These are phyloP conservation scores for Odonthalia washingtoniensis DNA, from an alignment of 31 red algal species.

Conservation along the genomic window DNA sequence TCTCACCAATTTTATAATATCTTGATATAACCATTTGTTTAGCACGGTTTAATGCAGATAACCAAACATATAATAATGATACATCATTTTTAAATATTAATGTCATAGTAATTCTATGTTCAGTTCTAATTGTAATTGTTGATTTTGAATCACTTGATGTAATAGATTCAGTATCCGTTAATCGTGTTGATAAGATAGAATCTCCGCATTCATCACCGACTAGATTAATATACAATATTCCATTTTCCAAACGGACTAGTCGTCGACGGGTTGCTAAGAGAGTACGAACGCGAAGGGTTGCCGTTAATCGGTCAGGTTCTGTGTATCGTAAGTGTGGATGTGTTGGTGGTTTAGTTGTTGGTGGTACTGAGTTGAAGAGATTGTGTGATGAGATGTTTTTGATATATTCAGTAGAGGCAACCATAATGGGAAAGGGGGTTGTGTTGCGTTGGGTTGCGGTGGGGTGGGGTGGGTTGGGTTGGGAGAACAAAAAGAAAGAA, in stretches of 20 bases:
- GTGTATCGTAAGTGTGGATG: conserved; percentile 41
- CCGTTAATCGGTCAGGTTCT: conserved; percentile 29
- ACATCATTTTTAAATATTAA: conserved; percentile 56
- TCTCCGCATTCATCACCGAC: conserved; percentile 56
- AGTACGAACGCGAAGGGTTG: conserved; percentile 31
- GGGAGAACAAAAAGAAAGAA: no score
- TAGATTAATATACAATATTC: conserved; percentile 46
- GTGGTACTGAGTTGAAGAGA: not conserved
- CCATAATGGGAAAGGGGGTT: no score
- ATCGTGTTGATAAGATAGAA: conserved; percentile 15
- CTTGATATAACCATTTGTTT: not conserved
- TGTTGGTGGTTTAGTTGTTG: not conserved
- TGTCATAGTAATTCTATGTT: conserved; percentile 24
- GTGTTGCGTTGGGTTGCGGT: no score
- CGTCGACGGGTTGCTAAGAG: conserved; percentile 55
- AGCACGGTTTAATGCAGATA: conserved; percentile 27
- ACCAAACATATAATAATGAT: conserved; percentile 47
- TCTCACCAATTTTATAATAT: conserved; percentile 45
- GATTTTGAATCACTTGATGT: not conserved
- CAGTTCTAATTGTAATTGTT: conserved; percentile 35
- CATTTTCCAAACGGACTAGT: conserved; percentile 49
- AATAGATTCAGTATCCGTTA: conserved; percentile 27
- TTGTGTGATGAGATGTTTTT: no score
- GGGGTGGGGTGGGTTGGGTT: no score
- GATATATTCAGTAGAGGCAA: no score